phyloP scores from a whole-genome alignment of 2,329 filamentous ascomycete genomes.

The Aspergillus nomiae region DNA sequence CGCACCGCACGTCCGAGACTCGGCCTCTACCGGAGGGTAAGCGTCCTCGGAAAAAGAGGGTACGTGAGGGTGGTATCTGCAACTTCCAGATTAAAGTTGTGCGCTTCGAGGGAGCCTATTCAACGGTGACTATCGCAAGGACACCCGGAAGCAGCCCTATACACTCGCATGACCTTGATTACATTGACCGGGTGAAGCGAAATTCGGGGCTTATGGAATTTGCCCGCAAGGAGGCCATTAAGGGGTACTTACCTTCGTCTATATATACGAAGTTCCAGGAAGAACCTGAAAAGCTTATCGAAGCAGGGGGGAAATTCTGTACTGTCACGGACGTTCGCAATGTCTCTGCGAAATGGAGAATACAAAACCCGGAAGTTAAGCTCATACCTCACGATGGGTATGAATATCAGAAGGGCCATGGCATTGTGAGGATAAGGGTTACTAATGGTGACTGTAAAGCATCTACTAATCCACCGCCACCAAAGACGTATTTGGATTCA shows the following conservation, averaged over 20 bases:
- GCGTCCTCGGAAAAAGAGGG: constrained; percentile 46
- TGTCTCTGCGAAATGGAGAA: constrained; percentile 51
- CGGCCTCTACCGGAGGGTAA: constrained; percentile 49
- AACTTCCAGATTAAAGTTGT: constrained; percentile 52
- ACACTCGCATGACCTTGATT: constrained; percentile 51
- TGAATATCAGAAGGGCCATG: constrained; percentile 46
- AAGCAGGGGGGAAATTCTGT: constrained; percentile 49
- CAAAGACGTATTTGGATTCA: constrained; percentile 17
- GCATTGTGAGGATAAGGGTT: constrained; percentile 39
- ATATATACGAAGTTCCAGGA: constrained; percentile 52
- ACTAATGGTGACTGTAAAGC: constrained; percentile 16
- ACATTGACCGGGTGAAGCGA: constrained; percentile 51
- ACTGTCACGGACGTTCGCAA: constrained; percentile 52
- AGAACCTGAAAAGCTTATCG: constrained; percentile 46
- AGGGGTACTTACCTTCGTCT: constrained; percentile 51
- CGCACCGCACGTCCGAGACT: constrained; percentile 42
- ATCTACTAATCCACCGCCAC: constrained; percentile 10
- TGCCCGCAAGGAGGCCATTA: constrained; percentile 46
- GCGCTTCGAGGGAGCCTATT: constrained; percentile 45
- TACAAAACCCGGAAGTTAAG: constrained; percentile 46
- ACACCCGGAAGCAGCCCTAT: constrained; percentile 42
- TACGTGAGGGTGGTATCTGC: constrained; percentile 49
- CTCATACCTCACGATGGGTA: constrained; percentile 50
- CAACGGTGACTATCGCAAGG: constrained; percentile 46
- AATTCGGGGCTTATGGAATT: constrained; percentile 53